Conservation (phyloP, 1,284 basidiomycete species). For the Heterobasidion occidentale region DNA sequence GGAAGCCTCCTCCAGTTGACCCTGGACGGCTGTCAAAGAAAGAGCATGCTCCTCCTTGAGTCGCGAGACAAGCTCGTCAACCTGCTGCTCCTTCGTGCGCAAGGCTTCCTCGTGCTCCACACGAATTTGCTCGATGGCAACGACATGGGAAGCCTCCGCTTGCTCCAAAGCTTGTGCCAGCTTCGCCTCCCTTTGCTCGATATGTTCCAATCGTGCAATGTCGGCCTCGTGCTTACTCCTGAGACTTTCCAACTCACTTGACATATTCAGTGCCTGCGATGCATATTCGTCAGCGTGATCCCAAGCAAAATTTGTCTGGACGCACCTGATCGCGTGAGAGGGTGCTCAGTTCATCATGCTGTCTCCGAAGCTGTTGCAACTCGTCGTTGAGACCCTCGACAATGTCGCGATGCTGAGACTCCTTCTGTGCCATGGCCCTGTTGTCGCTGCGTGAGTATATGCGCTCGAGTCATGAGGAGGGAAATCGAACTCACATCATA, state of each 20-base stretch:
- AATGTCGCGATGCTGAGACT: conserved; percentile 73
- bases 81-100: conserved; percentile 40
- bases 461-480: conserved; percentile 3
- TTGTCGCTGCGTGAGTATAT: conserved; percentile 2
- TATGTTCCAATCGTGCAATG: conserved; percentile 39
- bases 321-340: conserved; percentile 76
- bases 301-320: conserved; percentile 2
- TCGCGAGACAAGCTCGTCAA: conserved; percentile 36
- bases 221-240: conserved; percentile 52
- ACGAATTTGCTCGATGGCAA: conserved; percentile 39
- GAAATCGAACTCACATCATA: conserved; percentile 57
- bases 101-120: conserved; percentile 47
- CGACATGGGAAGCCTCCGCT: conserved; percentile 35
- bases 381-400: conserved; percentile 67
- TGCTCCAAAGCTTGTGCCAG: conserved; percentile 42
- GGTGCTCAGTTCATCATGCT: conserved; percentile 72
- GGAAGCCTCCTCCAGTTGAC: conserved; percentile 22
- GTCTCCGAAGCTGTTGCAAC: conserved; percentile 60
- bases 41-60: conserved; percentile 35
- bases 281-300: not conserved
- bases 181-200: conserved; percentile 48
- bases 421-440: conserved; percentile 93
- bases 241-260: conserved; percentile 71
- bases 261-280: conserved; percentile 73
- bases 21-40: conserved; percentile 19